A percentile compares a stretch with the other conserved stretches of the same genome.
Conservation (phyloP, 768 basidiomycete genomes). For the Pleurotus ostreatus region DNA sequence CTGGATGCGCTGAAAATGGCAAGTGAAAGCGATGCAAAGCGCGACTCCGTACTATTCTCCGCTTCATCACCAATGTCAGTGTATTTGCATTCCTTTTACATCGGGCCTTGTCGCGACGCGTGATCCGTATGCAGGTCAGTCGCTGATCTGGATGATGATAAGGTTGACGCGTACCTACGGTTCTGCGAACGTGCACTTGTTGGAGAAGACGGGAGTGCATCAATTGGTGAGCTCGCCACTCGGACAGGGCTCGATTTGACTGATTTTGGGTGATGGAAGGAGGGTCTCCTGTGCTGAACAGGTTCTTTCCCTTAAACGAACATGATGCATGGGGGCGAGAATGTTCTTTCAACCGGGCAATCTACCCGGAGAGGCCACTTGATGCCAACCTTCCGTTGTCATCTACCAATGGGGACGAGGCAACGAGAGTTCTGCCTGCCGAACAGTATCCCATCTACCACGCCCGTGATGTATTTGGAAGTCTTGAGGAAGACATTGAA, state of each 20-base stretch:
- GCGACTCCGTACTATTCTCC: conserved; percentile 34
- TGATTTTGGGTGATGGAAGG: conserved; percentile 1
- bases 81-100: neutral
- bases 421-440: conserved; percentile 41
- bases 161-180: conserved; percentile 59
- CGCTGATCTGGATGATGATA: conserved; percentile 44
- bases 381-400: conserved; percentile 11
- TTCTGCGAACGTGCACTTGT: conserved; percentile 60
- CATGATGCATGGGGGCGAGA: conserved; percentile 11
- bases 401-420: conserved; percentile 11
- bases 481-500: conserved; percentile 45
- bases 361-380: conserved; percentile 1
- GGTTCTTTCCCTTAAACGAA: conserved; percentile 36
- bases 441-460: conserved; percentile 62
- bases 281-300: conserved; percentile 29
- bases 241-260: conserved; percentile 12
- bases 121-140: conserved; percentile 38
- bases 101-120: neutral
- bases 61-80: conserved; percentile 44
- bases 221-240: conserved; percentile 16
- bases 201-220: conserved; percentile 14
- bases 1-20: conserved; percentile 35
- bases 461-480: conserved; percentile 62
- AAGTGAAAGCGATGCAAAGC: conserved; percentile 26
- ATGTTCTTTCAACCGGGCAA: conserved; percentile 11